Percentiles rank a stretch among this genome's conserved stretches.
phyloP scores from a whole-genome alignment of 352 stramenopile species.

The Globisporangium alternatum region DNA sequence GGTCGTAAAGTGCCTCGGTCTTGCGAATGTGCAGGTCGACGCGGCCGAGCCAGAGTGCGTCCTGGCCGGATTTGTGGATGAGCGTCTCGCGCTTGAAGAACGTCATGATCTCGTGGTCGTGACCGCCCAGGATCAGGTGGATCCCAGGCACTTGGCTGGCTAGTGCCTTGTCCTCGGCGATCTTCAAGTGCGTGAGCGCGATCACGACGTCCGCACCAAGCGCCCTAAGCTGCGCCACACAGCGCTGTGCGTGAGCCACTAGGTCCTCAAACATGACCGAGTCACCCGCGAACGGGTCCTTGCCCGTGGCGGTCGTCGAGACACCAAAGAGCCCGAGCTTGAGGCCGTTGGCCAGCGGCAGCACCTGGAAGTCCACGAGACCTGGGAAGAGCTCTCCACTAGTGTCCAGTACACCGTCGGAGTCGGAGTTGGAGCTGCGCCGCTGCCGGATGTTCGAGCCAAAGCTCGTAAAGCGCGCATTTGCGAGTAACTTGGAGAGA shows the following conservation, averaged over 20 bases:
- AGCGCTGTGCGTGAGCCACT: constrained; percentile 39
- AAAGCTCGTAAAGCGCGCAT: constrained; percentile 48
- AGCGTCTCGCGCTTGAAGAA: constrained; percentile 51
- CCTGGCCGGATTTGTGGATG: constrained; percentile 85
- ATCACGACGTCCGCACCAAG: constrained; percentile 68
- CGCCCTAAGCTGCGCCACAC: constrained; percentile 43
- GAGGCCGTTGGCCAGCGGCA: constrained; percentile 37
- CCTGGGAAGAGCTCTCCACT: constrained; percentile 30
- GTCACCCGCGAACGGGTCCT: constrained; percentile 50
- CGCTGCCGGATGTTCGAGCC: constrained; percentile 54
- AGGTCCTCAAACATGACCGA: constrained; percentile 54
- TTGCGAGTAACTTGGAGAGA: constrained; percentile 32
- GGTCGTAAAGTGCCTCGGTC: neutral
- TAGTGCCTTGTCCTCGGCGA: constrained; percentile 58
- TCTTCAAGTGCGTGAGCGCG: constrained; percentile 74
- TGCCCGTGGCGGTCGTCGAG: constrained; percentile 45
- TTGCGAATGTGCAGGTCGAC: constrained; percentile 57
- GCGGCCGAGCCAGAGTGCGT: constrained; percentile 76
- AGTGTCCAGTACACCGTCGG: neutral
- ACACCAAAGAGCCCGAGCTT: constrained; percentile 55
- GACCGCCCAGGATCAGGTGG: constrained; percentile 86
- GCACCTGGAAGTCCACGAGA: constrained; percentile 36
- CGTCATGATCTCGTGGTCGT: constrained; percentile 86
- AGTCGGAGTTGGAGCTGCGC: neutral
- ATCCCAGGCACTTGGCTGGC: constrained; percentile 56